Evolutionary conservation across 2,329 filamentous ascomycete genomes (phyloP), one percentile per base, ranked within the genome.

Genomic region (Xylariaceae sp.): DNA sequence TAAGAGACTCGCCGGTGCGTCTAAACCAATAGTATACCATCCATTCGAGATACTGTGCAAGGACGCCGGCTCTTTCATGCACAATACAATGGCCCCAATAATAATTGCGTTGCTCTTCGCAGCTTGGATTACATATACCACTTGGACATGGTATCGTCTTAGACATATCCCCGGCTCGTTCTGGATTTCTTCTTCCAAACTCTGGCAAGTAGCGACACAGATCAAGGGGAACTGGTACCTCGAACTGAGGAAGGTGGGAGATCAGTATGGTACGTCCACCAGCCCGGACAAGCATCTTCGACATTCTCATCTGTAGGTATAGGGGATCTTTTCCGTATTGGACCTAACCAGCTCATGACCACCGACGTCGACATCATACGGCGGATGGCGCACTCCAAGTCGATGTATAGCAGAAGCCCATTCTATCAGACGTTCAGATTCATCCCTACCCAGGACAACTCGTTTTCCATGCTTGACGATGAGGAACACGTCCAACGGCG

Each of bases 261-360:
- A 64, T 18, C 37, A 54, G 29, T 42, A 64, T 48, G 62, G 62
- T 62, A 57, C 42, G 49, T 40, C 26, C 20, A 12, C n/a, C 20
- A 18, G 2, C 6, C 46, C 23, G 2, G 29, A 20, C 18, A 7
- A 32, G 2, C 4, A 44, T 23, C 14, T 45, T 29, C 12, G 18
- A 16, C 20, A 14, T 41, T 5, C n/a, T 32, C 19, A 14, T 7
- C 7, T 20, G 14, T 14, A n/a, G n/a, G n/a, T n/a, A n/a, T 20
- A 65, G 63, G 63, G 1, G 56, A 61, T 7, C 52, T 65, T 9
- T 55, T 64, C 32, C 61, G 63, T 18, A 46, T 61, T 20, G 62
- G 63, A 0, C 63, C 63, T 2, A 61, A 61, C 40, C 63, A 63
- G n/a, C 50, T 65, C 40, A 26, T 65, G 49, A 65, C 63, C 2